Evolutionary conservation across 2,329 filamentous ascomycete genomes (phyloP).

Genomic region (Sarocladium brachiariae): DNA sequence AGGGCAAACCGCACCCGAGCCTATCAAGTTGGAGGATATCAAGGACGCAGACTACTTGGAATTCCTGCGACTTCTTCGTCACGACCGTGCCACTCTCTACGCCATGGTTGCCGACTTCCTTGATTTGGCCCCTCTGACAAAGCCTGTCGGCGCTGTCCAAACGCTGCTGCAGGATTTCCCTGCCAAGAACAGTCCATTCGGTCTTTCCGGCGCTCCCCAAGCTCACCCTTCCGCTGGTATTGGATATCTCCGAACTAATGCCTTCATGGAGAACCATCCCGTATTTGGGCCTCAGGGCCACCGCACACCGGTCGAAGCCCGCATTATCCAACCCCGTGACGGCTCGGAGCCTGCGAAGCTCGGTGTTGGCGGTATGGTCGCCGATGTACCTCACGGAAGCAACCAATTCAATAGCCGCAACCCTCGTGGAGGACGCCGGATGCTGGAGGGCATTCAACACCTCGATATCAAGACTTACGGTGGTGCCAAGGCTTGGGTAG

Average conservation of each 20-base stretch:
- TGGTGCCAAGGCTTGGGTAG: constrained; percentile 48
- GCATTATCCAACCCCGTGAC: constrained; percentile 41
- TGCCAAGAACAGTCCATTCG: constrained; percentile 34
- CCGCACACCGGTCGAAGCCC: constrained; percentile 41
- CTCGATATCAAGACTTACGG: constrained; percentile 42
- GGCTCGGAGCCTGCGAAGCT: constrained; percentile 32
- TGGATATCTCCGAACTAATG: constrained; percentile 51
- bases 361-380: constrained; percentile 50
- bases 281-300: constrained; percentile 51
- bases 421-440: constrained; percentile 13
- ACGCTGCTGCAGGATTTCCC: constrained; percentile 2
- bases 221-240: constrained; percentile 57
- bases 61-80: constrained; percentile 46
- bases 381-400: constrained; percentile 33
- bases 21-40: constrained; percentile 30
- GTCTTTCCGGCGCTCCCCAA: constrained; percentile 47
- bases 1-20: constrained; percentile 23
- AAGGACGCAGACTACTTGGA: constrained; percentile 43
- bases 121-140: constrained; percentile 49
- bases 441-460: constrained; percentile 27
- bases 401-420: constrained; percentile 29
- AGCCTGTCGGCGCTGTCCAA: constrained; percentile 20
- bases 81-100: constrained; percentile 44
- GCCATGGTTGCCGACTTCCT: constrained; percentile 52
- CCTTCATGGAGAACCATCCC: constrained; percentile 53